phyloP scores from a whole-genome alignment of 2,329 filamentous ascomycete species.

The Penicillium brevicompactum region DNA sequence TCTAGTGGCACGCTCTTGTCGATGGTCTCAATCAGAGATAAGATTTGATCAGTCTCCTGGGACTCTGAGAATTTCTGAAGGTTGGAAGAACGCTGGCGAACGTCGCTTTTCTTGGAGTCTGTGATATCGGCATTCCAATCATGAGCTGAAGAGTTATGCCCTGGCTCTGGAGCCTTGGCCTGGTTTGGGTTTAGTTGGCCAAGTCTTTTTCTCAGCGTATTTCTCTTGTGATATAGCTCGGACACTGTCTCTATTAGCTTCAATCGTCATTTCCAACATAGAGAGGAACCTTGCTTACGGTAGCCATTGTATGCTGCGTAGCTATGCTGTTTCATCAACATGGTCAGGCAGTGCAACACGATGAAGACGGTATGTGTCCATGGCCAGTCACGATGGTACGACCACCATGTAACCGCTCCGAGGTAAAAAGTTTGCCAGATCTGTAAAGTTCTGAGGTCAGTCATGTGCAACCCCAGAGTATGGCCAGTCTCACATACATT shows the following conservation, averaged over 20 bases:
- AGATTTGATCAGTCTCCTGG: constrained; percentile 56
- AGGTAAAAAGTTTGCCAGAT: constrained; percentile 71
- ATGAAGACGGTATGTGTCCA: constrained; percentile 83
- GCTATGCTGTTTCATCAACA: constrained; percentile 76
- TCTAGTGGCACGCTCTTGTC: constrained; percentile 60
- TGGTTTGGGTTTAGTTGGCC: constrained; percentile 9
- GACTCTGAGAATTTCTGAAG: constrained; percentile 14
- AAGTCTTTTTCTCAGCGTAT: constrained; percentile 24
- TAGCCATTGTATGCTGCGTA: constrained; percentile 80
- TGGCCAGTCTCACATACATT: constrained; percentile 50
- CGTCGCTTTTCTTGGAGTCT: constrained; percentile 31
- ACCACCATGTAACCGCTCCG: constrained; percentile 63
- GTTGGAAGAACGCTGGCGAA: constrained; percentile 43
- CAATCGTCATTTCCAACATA: neutral
- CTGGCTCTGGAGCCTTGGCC: neutral
- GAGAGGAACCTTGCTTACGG: constrained; percentile 33
- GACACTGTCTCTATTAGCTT: constrained; percentile 47
- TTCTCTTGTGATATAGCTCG: constrained; percentile 57
- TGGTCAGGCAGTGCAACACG: constrained; percentile 67
- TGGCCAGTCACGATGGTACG: constrained; percentile 72
- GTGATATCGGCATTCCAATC: constrained; percentile 9
- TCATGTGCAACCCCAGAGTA: no score
- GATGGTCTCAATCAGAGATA: constrained; percentile 63
- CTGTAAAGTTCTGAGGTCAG: constrained; percentile 34
- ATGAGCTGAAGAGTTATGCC: neutral